phyloP scores from a whole-genome alignment of 495 filamentous ascomycete species.

The Hapsidospora chrysogenum region DNA sequence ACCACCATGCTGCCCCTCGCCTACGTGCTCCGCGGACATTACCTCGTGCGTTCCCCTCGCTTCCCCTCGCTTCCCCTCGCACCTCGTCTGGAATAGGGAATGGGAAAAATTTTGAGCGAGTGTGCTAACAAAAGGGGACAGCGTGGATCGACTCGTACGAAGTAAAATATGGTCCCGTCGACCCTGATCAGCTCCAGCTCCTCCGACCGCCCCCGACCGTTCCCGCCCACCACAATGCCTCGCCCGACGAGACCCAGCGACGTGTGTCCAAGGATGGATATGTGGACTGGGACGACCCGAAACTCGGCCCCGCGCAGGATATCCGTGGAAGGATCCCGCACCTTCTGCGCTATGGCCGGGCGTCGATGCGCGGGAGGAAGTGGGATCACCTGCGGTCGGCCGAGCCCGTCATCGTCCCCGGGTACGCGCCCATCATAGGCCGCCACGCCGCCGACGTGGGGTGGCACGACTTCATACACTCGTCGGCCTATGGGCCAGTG shows the following conservation, averaged over 20 bases:
- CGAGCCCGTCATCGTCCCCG: constrained; percentile 37
- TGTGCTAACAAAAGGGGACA: no score
- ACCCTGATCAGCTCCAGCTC: constrained; percentile 16
- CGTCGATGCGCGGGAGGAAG: constrained; percentile 26
- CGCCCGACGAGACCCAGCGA: constrained; percentile 25
- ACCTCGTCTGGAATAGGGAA: no score
- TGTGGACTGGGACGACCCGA: constrained; percentile 21
- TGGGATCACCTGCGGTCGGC: constrained; percentile 39
- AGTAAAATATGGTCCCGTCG: constrained; percentile 14
- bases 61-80: no score
- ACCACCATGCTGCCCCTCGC: no score
- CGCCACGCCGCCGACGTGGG: constrained; percentile 11
- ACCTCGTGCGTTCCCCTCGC: no score
- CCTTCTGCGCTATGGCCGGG: constrained; percentile 1
- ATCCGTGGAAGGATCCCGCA: neutral
- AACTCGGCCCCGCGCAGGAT: constrained; percentile 1
- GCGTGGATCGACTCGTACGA: constrained; percentile 40
- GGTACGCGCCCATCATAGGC: constrained; percentile 17
- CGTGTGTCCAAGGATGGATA: constrained; percentile 37
- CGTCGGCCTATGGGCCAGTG: constrained; percentile 31
- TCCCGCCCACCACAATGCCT: constrained; percentile 43
- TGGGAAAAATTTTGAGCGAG: no score
- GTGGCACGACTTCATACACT: constrained; percentile 31
- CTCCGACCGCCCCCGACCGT: constrained; percentile 29
- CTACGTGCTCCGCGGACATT: no score